A percentile compares a stretch with the other conserved stretches of the same genome.
These are phyloP conservation scores for Cnidoscolus chayamansa DNA, from an alignment of 441 rosid species.

Conservation along the genomic window DNA sequence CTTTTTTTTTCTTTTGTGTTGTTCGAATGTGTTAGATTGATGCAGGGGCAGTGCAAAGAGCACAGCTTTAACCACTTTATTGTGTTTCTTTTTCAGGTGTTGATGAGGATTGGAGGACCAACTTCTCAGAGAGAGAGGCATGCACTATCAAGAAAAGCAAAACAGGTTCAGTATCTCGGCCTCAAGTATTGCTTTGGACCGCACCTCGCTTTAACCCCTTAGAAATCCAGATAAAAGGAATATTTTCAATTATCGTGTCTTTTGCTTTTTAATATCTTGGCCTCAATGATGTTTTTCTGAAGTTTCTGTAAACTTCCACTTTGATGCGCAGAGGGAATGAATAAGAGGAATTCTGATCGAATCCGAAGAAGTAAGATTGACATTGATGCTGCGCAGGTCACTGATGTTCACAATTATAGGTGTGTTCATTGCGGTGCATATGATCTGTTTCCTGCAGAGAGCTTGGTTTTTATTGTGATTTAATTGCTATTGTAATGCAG, in stretches of 20 bases:
- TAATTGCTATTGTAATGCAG: conserved; percentile 38
- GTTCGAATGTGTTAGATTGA: conserved; percentile 39
- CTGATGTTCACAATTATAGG: conserved; percentile 65
- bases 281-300: conserved; percentile 4
- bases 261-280: conserved; percentile 18
- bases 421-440: conserved; percentile 18
- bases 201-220: conserved; percentile 22
- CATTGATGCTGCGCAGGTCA: conserved; percentile 54
- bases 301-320: conserved; percentile 10
- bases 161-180: conserved; percentile 57
- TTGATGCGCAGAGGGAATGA: conserved; percentile 46
- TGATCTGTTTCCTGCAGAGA: conserved; percentile 14
- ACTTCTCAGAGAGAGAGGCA: conserved; percentile 75
- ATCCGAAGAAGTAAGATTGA: conserved; percentile 57
- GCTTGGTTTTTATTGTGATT: conserved; percentile 15
- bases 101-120: conserved; percentile 66
- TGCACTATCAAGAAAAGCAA: conserved; percentile 73
- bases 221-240: conserved; percentile 16
- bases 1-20: conserved; percentile 31
- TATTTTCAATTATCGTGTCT: conserved; percentile 9
- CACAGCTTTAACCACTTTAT: conserved; percentile 48
- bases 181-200: conserved; percentile 43
- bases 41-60: conserved; percentile 36
- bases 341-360: conserved; percentile 52
- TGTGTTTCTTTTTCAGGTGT: conserved; percentile 47